Percentiles rank a stretch among this genome's conserved stretches.
Evolutionary conservation across 768 basidiomycete species (phyloP).

Genomic region (Lentinula detonsa): DNA sequence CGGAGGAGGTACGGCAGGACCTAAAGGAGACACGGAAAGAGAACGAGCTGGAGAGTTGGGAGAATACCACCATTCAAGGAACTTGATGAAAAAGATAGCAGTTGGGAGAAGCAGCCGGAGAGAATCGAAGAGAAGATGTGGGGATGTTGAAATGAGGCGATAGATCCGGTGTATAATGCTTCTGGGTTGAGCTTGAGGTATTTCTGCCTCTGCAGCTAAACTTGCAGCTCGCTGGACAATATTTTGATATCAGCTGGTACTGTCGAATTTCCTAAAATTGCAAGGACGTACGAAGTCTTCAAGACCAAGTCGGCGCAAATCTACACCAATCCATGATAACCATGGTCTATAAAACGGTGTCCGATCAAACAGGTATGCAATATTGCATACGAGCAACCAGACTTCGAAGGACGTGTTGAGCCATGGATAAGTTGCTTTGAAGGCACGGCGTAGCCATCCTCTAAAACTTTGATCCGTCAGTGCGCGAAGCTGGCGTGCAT

Average conservation of each 20-base stretch:
- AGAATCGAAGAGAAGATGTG: conserved; percentile 67
- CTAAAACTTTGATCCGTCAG: conserved; percentile 50
- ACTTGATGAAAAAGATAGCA: conserved; percentile 92
- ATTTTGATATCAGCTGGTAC: not conserved
- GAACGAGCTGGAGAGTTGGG: conserved; percentile 81
- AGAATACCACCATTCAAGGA: conserved; percentile 99
- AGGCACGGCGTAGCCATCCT: conserved; percentile 51
- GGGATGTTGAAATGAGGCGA: conserved; percentile 44
- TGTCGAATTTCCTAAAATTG: not conserved
- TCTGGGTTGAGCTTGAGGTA: conserved; percentile 20
- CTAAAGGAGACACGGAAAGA: conserved; percentile 55
- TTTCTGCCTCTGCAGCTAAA: conserved; percentile 21
- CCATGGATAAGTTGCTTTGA: conserved; percentile 79
- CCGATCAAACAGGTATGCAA: conserved; percentile 86
- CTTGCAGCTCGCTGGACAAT: conserved; percentile 34
- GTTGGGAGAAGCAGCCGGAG: conserved; percentile 76
- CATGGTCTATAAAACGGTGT: conserved; percentile 88
- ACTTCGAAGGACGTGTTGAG: conserved; percentile 70
- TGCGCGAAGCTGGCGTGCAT: conserved; percentile 35
- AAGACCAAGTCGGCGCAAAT: conserved; percentile 70
- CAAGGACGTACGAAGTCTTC: conserved; percentile 66
- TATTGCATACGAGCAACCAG: conserved; percentile 80
- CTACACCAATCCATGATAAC: conserved; percentile 80
- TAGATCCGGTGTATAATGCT: conserved; percentile 39
- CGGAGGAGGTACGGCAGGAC: conserved; percentile 73